Conservation (phyloP, 2,329 filamentous ascomycete genomes). For the Hymenoscyphus repandus region DNA sequence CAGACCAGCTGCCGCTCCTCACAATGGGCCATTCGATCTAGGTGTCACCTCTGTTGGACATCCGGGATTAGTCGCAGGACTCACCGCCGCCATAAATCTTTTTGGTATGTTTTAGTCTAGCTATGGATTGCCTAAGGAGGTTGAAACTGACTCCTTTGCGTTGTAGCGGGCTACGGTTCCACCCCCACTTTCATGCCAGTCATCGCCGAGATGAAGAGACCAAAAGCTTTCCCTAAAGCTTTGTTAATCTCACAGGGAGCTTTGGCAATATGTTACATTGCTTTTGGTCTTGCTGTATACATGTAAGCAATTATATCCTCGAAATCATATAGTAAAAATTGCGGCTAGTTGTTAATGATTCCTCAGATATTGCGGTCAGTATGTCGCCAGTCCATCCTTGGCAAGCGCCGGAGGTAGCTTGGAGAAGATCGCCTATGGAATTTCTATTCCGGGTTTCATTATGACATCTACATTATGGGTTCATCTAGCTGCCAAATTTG, state of each 20-base stretch:
- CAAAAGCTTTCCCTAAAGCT: not conserved
- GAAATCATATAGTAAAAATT: no score
- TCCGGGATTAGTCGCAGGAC: not conserved
- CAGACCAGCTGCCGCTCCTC: not conserved
- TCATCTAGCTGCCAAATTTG: not conserved
- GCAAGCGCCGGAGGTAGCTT: not conserved
- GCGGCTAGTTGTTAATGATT: not conserved
- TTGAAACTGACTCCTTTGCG: not conserved
- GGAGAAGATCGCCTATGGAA: not conserved
- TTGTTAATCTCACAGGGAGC: not conserved
- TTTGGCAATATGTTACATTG: not conserved
- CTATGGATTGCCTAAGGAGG: no score
- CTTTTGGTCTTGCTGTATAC: no score
- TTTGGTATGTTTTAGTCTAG: no score
- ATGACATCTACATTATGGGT: not conserved
- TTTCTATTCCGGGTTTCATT: not conserved
- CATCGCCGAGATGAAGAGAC: not conserved
- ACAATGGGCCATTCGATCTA: not conserved
- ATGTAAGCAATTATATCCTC: no score
- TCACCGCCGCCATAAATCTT: no score
- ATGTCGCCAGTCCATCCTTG: not conserved
- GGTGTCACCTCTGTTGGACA: not conserved
- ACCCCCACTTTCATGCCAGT: not conserved
- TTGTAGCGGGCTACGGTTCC: not conserved
- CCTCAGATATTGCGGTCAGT: not conserved